Base-by-base conservation (phyloP, 176 grass and related monocot species). In the Oryza coarctata region DNA sequence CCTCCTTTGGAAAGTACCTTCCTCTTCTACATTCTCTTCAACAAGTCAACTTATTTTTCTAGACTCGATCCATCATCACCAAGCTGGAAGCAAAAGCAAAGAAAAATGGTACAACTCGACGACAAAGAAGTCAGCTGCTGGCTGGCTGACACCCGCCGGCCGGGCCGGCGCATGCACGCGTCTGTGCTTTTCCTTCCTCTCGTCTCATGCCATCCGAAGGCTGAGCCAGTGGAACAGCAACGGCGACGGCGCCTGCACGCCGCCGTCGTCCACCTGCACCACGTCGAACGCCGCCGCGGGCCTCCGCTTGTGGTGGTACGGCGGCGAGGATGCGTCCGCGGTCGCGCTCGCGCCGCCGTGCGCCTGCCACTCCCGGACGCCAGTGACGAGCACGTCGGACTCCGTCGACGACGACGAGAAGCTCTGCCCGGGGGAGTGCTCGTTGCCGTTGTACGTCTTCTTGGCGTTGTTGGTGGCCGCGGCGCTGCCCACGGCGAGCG, bases 391-490 rank as follows among this genome's bases (percentile, higher is more conserved):
- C 82, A 83, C 78, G 26, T 88, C 87, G 17, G 92, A 91, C 73
- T 91, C 92, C 14, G 86, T 94, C 57, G 92, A 89, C 11, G 92
- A 94, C n/a, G 93, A 90, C 69, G 89, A 92, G 35, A 88, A 85
- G 29, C 87, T 94, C 39, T 84, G 79, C 44, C 82, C 82, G 0
- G 87, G 82, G 15, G 89, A 91, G 43, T 44, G 28, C 72, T 67
- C 63, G 73, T 77, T 89, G 71, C 57, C 61, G 83, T 32, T 64
- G 85, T 90, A 84, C 49, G 79, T 83, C 82, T 94, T 92, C 84
- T 91, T 92, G 60, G 13, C 44, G 28, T n/a, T n/a, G n/a, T 15
- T 45, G 43, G 43, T 50, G 27, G 12, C 28, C 18, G 12, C 18
- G 80, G 35, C 58, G 34, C 52, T 76, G 39, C 89, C 89, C 41